Evolutionary conservation across 768 basidiomycete species (phyloP), one percentile per base, ranked within the genome.

Genomic region (Sporobolomyces phaffii): DNA sequence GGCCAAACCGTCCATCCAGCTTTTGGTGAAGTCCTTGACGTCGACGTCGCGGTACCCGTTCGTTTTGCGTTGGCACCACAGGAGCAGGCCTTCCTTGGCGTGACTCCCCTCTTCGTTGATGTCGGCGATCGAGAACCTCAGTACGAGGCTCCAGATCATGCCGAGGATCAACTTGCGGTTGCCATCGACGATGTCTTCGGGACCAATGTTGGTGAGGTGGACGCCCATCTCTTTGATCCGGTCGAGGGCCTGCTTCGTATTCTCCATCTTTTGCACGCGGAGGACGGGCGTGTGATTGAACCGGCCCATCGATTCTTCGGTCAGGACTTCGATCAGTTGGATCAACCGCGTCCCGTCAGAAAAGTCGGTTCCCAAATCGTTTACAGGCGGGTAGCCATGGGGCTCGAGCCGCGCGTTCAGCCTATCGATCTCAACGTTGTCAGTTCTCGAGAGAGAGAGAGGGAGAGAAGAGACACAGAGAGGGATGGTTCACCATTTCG

Each of bases 141-240:
- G 83, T 75, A 99, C 92, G 41, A 98, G 83, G 0, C 91, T 94
- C 96, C 96, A 98, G 71, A 99, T 97, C 93, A 93, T 91, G 36
- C 91, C 69, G 29, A 98, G 84, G 57, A 94, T 97, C 61, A 99
- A 87, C 79, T 98, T 99, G 70, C 93, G 78, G 77, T 94, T 96
- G n/a, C 93, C 93, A 77, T 99, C 96, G 62, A 99, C 92, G 76
- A 98, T 96, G 77, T 98, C 94, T 84, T 97, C 94, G 14, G 93
- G 90, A 20, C 92, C 94, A 68, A 99, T 97, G 78, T 98, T 98
- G 38, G 93, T 98, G 69, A 99, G 81, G 76, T 94, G 93, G 61
- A 98, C 90, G 15, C 65, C 70, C 53, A 68, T 68, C 36, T 65
- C 90, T 36, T 87, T 87, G 78, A 99, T 97, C 78, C 96, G 97